A percentile compares a stretch with the other conserved stretches of the same genome.
Evolutionary conservation across 2,329 filamentous ascomycete species (phyloP).

Genomic region (Alternaria viburni): DNA sequence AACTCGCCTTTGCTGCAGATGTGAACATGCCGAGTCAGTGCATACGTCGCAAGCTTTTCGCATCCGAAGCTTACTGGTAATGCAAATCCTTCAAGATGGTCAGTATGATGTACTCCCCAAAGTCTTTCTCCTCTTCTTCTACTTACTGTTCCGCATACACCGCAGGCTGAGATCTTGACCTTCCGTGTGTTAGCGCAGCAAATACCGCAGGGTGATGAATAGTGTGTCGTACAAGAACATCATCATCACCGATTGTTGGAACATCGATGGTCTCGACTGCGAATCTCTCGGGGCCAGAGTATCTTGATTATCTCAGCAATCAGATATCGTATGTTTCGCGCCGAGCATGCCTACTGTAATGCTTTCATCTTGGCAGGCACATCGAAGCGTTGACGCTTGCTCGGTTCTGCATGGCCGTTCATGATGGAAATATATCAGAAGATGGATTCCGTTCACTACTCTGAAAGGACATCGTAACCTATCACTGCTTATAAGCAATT

Average conservation of each 20-base stretch:
- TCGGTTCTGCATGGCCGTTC: neutral
- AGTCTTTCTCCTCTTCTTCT: too few relatives aligned
- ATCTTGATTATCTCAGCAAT: conserved; percentile 17
- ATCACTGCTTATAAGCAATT: neutral
- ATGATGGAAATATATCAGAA: neutral
- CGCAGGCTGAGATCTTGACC: conserved; percentile 34
- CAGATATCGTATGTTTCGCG: neutral
- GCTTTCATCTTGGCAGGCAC: conserved; percentile 31
- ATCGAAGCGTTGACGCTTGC: neutral
- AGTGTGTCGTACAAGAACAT: conserved; percentile 25
- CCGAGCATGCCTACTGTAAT: conserved; percentile 21
- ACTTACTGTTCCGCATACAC: conserved; percentile 32
- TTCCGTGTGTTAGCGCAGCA: conserved; percentile 1
- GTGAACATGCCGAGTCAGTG: neutral
- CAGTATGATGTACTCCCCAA: neutral
- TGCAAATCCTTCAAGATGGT: conserved; percentile 26
- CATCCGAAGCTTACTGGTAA: conserved; percentile 15
- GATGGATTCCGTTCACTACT: too few relatives aligned
- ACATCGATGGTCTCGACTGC: conserved; percentile 26
- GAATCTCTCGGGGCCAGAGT: conserved; percentile 27
- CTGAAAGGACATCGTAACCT: neutral
- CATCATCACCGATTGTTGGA: conserved; percentile 25
- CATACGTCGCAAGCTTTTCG: neutral
- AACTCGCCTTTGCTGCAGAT: conserved; percentile 29
- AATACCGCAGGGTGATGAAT: neutral